Base-by-base conservation (phyloP, 148 eudicot genomes). In the Nyssa sinensis region DNA sequence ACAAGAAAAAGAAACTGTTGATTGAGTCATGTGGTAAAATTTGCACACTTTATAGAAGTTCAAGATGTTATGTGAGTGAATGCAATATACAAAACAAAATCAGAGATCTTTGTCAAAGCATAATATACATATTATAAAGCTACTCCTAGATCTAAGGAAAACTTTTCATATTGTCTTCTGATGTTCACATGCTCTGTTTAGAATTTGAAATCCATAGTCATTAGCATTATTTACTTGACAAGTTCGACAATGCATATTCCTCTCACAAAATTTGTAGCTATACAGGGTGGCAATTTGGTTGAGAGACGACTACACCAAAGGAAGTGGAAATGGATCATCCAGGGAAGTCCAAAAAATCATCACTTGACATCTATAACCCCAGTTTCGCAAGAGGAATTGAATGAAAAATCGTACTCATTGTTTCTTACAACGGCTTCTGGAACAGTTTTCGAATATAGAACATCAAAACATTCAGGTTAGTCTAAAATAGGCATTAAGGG, bases 301-400 rank as follows among this genome's bases (percentile, higher is more conserved):
- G 98, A 93, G 78, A 87, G 98, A 64, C 81, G 89, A 44, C 69
- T 93, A 58, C 74, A 81, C 74, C 93, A 84, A 57, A 86, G 94
- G 83, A 93, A 89, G 77, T 93, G 96, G 98, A 91, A 86, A 83
- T 93, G 98, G 98, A 73, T 86, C 28, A 58, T 78, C 49, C 94
- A 91, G 68, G 84, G 84, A 70, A 75, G 81, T 78, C 82, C 90
- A 17, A 79, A 85, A 67, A 69, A 83, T 64, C 87, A 89, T 57
- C 72, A 77, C 37, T 74, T 91, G 60, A 81, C 93, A 69, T 88
- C 98, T 47, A 88, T 91, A 63, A 86, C 91, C 7, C 85, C 80
- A 31, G 65, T 74, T 61, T 68, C 71, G 31, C 83, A 76, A 67
- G 88, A 90, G 35, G 88, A 86, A 64, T 17, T 41, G n/a, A 81